Conservation (phyloP, 2,329 filamentous ascomycete species). For the Lecanicillium sp. region DNA sequence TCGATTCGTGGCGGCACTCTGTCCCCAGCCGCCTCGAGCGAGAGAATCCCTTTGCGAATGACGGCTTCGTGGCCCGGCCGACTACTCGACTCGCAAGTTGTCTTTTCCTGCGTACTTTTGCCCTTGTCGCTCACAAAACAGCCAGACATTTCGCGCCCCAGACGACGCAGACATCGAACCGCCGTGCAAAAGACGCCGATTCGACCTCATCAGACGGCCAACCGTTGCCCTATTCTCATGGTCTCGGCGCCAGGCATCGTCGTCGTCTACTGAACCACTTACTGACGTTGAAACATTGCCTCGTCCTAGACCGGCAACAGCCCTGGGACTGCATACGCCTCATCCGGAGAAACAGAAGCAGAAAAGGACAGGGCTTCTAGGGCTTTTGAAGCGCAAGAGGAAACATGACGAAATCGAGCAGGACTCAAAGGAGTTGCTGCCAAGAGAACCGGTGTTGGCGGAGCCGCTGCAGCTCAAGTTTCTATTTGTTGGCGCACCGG, state of each 20-base stretch:
- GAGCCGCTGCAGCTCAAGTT: slow-evolving; percentile 23
- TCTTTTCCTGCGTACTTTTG: no score
- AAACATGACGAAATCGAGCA: slow-evolving; percentile 8
- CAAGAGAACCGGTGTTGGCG: slow-evolving; percentile 9
- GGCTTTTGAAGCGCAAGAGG: slow-evolving; percentile 19
- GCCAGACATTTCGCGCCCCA: slow-evolving; percentile 17
- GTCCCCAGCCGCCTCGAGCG: slow-evolving; percentile 27
- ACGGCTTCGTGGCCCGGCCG: slow-evolving; percentile 23
- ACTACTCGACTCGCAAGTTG: slow-evolving; percentile 20
- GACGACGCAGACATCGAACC: slow-evolving; percentile 1
- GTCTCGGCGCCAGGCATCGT: no score
- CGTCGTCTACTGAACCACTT: no score
- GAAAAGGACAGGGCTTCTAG: not conserved
- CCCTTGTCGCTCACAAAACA: not conserved
- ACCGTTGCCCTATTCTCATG: no score
- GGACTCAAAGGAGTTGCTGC: no score
- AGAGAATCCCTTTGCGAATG: slow-evolving; percentile 26
- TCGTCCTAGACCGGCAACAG: no score
- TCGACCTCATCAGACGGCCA: no score
- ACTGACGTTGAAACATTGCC: no score
- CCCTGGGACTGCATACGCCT: no score
- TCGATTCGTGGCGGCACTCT: slow-evolving; percentile 26
- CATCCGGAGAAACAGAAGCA: not conserved
- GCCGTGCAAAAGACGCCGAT: no score
- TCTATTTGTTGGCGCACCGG: slow-evolving; percentile 26